These are phyloP conservation scores for Macrocybe gigantea DNA, from an alignment of 768 basidiomycete genomes.

Conservation along the genomic window DNA sequence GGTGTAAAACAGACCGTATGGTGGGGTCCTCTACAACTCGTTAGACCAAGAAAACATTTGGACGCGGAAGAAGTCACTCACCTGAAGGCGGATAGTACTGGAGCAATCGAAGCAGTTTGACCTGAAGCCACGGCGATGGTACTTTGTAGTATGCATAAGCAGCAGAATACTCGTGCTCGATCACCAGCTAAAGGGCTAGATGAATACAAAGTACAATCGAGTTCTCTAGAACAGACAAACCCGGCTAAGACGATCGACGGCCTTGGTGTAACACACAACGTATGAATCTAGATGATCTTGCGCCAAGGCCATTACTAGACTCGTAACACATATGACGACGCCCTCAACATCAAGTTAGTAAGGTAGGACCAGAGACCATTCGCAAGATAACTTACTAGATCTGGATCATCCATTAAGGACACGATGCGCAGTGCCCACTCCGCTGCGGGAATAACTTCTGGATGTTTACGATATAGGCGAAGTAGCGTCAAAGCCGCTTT, in stretches of 20 bases:
- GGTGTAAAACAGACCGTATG: conserved; percentile 67
- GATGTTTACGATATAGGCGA: conserved; percentile 92
- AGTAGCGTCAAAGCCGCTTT: conserved; percentile 94
- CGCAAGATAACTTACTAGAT: conserved; percentile 50
- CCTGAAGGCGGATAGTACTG: conserved; percentile 97
- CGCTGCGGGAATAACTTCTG: conserved; percentile 84
- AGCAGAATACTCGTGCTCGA: conserved; percentile 83
- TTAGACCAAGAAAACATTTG: conserved; percentile 1
- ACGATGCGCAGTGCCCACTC: conserved; percentile 97
- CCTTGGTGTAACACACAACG: conserved; percentile 90
- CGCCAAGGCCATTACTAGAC: conserved; percentile 87
- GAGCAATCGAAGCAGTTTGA: conserved; percentile 85
- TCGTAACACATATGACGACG: conserved; percentile 91
- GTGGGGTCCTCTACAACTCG: conserved; percentile 68
- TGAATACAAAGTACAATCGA: not conserved
- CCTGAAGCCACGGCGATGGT: conserved; percentile 95
- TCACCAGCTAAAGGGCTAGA: conserved; percentile 56
- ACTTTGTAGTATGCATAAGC: conserved; percentile 98
- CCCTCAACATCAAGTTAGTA: conserved; percentile 45
- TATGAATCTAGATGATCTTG: conserved; percentile 91
- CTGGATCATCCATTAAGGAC: conserved; percentile 91
- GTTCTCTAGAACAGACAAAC: conserved; percentile 32
- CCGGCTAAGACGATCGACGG: conserved; percentile 81
- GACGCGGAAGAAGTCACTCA: conserved; percentile 25
- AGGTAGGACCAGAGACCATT: conserved; percentile 1